Evolutionary conservation across 768 basidiomycete species (phyloP), one percentile per base, ranked within the genome.

Genomic region (Mycena olivaceomarginata): DNA sequence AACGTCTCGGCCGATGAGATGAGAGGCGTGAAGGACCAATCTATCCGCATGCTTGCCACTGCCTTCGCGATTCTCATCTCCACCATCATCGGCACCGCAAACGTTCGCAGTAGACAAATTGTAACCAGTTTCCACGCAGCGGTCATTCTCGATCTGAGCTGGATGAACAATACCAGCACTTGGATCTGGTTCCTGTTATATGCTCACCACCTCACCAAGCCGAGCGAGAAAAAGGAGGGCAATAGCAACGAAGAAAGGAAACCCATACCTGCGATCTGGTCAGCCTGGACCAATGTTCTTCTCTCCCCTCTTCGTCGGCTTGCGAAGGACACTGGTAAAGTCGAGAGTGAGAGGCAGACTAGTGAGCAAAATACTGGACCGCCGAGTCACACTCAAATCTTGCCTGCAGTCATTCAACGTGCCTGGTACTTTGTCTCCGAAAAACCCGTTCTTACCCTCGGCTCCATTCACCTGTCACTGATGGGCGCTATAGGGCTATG

Each of bases 21-120:
- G 22, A 11, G 25, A 25, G 56, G 56, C 11, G 56, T 57, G 22
- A 57, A 57, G 56, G 56, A 57, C 56, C 56, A 57, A 31, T 57
- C 56, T 31, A 31, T 57, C 25, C 22, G 56, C 56, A 57, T 57
- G 56, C 56, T 57, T 31, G 56, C 56, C 22, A 57, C 31, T 25
- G 56, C 56, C 56, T 57, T 57, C 25, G 56, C 56, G 22, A 57
- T 57, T 57, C 56, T 57, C 22, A 57, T 57, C 22, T 57, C 56
- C 22, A 57, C 22, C 56, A 57, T 57, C 25, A 31, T 57, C 13
- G 22, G n/a, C 7, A 25, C 56, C 22, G n/a, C 25, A 22, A 9
- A 11, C 56, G 11, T 57, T 31, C n/a, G 56, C 56, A 31, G 25
- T 31, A 10, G 25, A 57, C 13, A 22, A 51, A 51, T 15, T 11